Percentiles rank a stretch among this genome's conserved stretches.
Evolutionary conservation across 192 early-diverging fungal species (phyloP).

Genomic region (Obelidium mucronatum): DNA sequence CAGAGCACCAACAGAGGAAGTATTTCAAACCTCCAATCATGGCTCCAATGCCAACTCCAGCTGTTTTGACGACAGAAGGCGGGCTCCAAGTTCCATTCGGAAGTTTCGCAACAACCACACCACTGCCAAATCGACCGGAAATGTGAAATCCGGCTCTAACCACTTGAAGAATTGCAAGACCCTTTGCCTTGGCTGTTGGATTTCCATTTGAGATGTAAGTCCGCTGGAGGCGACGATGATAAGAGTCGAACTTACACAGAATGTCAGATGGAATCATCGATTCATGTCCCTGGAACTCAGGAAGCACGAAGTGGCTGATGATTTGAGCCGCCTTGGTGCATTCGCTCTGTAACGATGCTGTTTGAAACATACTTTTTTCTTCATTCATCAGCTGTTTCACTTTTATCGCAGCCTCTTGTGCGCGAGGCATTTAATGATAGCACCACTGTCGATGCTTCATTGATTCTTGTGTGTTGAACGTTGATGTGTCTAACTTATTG

Average conservation of each 20-base stretch:
- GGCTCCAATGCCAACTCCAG: conserved; percentile 82
- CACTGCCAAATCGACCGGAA: conserved; percentile 82
- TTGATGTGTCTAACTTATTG: too few relatives aligned
- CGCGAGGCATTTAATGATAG: too few relatives aligned
- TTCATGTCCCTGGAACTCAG: background rate
- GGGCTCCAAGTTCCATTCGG: conserved; percentile 80
- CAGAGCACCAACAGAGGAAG: conserved; percentile 78
- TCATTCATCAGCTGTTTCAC: too few relatives aligned
- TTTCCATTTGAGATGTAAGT: too few relatives aligned
- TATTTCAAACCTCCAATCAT: conserved; percentile 73
- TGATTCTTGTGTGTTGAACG: too few relatives aligned
- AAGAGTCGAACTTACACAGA: background rate
- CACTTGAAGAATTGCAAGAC: conserved; percentile 89
- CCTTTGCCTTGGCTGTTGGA: conserved; percentile 56
- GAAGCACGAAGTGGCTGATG: background rate
- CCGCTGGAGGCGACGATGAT: too few relatives aligned
- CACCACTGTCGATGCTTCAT: too few relatives aligned
- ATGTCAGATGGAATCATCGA: background rate
- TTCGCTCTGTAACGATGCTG: background rate
- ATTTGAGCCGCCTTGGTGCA: conserved; percentile 5
- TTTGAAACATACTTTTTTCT: background rate
- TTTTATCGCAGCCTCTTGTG: too few relatives aligned
- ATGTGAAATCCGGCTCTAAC: conserved; percentile 89
- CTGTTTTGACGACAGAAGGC: conserved; percentile 82
- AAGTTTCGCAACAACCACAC: conserved; percentile 86